A percentile compares a stretch with the other conserved stretches of the same genome.
Conservation (phyloP, 352 stramenopile genomes). For the Pythium oligandrum region DNA sequence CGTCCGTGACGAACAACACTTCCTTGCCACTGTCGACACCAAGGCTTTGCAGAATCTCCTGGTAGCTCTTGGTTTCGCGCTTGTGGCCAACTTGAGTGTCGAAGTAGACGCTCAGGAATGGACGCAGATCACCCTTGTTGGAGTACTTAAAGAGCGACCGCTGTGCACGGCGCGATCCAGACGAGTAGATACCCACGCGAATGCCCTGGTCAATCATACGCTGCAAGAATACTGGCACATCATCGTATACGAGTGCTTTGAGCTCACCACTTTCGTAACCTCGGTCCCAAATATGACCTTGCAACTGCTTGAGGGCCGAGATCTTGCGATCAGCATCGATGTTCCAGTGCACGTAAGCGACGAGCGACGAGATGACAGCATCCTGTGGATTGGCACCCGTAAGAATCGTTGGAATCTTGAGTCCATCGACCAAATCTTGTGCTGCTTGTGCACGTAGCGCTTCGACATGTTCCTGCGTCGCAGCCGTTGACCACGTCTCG, state of each 20-base stretch:
- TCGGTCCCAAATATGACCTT: conserved; percentile 88
- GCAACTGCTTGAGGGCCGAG: conserved; percentile 84
- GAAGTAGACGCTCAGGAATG: conserved; percentile 79
- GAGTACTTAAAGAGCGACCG: conserved; percentile 86
- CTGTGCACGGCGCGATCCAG: conserved; percentile 85
- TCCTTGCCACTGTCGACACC: conserved; percentile 73
- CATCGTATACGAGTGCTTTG: conserved; percentile 87
- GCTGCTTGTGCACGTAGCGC: conserved; percentile 43
- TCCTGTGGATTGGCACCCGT: conserved; percentile 11
- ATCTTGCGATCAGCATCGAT: conserved; percentile 80
- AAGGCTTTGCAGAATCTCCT: conserved; percentile 78
- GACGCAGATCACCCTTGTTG: conserved; percentile 71
- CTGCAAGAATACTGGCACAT: conserved; percentile 84
- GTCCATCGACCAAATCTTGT: conserved; percentile 29
- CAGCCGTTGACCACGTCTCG: conserved; percentile 43
- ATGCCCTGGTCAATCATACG: conserved; percentile 72
- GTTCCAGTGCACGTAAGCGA: conserved; percentile 67
- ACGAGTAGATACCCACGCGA: conserved; percentile 92
- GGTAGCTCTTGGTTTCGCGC: conserved; percentile 62
- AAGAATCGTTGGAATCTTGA: conserved; percentile 22
- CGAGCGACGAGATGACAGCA: conserved; percentile 29
- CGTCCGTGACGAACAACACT: conserved; percentile 87
- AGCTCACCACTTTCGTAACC: conserved; percentile 87
- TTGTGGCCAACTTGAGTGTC: conserved; percentile 84
- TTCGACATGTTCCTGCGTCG: conserved; percentile 45